Evolutionary conservation across 768 basidiomycete genomes (phyloP), one percentile per base, ranked within the genome.

Genomic region (Dioszegia hungarica): DNA sequence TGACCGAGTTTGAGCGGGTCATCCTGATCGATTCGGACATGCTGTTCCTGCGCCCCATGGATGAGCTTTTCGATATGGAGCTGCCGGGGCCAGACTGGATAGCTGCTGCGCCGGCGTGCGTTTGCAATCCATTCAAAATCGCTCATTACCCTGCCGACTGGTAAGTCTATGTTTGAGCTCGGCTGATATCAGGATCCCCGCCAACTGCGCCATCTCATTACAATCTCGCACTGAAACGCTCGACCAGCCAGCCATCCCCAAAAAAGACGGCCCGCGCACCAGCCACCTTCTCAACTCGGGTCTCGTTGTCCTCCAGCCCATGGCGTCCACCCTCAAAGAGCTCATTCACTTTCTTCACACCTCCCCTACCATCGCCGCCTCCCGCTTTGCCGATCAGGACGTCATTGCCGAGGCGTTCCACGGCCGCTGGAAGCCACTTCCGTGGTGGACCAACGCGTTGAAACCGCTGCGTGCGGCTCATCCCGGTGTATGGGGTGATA

Each of bases 321-420:
- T 88, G 2, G 46, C 65, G 11, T 71, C 79, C 24, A 79, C 86
- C 4, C 79, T 84, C 55, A 70, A 81, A 15, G 74, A 73, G 8
- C 80, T 98, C 57, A 70, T 79, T 31, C 67, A 81, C 40, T 85
- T 81, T 70, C 81, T 93, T 31, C 76, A 78, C 53, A 82, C 78
- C 4, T 83, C 82, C 9, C 81, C 83, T 2, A 78, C 80, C 10
- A 78, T 87, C 8, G 57, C 80, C 3, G 78, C 78, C 0, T 85
- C 82, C 79, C 75, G 74, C n/a, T 95, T 97, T 74, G 85, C 90
- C 0, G 94, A 99, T 75, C 94, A 99, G 75, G 94, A 99, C 65
- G 81, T 95, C 29, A 82, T 97, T 29, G 82, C 92, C 1, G 82
- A 81, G 29, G 83, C 84, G 70, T 98, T 94, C 79, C 76, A 80